Evolutionary conservation across 2,329 filamentous ascomycete species (phyloP).

Genomic region (Pseudogymnoascus destructans): DNA sequence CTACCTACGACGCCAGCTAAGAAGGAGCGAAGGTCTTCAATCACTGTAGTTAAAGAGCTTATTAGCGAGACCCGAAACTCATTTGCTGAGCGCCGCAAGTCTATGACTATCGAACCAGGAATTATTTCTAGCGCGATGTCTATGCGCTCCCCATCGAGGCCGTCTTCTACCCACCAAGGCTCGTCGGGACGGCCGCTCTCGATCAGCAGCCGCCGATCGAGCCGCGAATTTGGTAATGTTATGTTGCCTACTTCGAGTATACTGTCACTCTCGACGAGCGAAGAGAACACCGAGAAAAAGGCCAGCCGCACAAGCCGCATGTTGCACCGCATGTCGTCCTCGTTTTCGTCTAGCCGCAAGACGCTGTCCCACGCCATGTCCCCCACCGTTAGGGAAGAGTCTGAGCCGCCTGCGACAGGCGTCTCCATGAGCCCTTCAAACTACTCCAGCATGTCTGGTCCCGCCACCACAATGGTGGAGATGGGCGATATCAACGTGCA

Average conservation of each 20-base stretch:
- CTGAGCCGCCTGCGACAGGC: conserved; percentile 20
- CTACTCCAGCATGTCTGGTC: conserved; percentile 32
- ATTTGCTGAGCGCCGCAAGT: conserved; percentile 33
- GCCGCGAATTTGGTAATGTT: conserved; percentile 18
- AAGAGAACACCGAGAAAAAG: conserved; percentile 44
- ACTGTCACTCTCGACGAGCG: conserved; percentile 29
- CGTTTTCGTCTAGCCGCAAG: conserved; percentile 33
- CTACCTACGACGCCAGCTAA: conserved; percentile 12
- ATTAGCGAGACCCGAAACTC: conserved; percentile 47
- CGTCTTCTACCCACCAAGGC: conserved; percentile 34
- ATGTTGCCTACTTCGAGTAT: conserved; percentile 28
- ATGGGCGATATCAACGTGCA: conserved; percentile 85
- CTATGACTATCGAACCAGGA: conserved; percentile 32
- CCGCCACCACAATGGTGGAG: conserved; percentile 18
- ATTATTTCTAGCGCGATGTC: conserved; percentile 20
- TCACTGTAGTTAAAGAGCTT: conserved; percentile 40
- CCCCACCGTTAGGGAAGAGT: conserved; percentile 28
- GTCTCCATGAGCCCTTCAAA: conserved; percentile 15
- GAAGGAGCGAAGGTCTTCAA: conserved; percentile 40
- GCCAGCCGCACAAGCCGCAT: conserved; percentile 33
- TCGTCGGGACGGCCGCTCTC: conserved; percentile 41
- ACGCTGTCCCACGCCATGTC: conserved; percentile 25
- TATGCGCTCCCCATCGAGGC: conserved; percentile 32
- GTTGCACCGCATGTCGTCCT: conserved; percentile 53
- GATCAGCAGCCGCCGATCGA: conserved; percentile 44